Evolutionary conservation across 2,329 filamentous ascomycete genomes (phyloP).

Genomic region (Ilyonectria mors-panacis): DNA sequence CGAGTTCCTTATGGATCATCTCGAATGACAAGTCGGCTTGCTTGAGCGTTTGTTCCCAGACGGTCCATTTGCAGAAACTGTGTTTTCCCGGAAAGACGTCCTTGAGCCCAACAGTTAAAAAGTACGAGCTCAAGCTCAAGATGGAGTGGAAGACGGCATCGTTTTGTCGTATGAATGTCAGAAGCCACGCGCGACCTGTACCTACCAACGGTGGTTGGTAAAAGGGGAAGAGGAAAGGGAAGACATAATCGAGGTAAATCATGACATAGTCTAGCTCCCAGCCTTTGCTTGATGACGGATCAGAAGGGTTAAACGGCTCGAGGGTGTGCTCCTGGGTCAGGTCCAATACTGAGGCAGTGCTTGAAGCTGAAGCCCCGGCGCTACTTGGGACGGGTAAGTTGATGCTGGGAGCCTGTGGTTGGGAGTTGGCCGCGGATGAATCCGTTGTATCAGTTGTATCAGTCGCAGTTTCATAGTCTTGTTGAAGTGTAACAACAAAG

Average conservation of each 20-base stretch:
- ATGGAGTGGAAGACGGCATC: constrained; percentile 65
- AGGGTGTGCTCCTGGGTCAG: neutral
- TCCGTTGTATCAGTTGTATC: too few relatives aligned
- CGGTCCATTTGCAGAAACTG: neutral
- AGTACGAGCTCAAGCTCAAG: constrained; percentile 52
- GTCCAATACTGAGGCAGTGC: too few relatives aligned
- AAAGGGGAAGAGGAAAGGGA: constrained; percentile 70
- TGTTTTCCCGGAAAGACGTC: neutral
- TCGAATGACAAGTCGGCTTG: constrained; percentile 10
- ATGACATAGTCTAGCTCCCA: constrained; percentile 12
- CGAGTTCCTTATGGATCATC: too few relatives aligned
- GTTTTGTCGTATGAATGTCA: constrained; percentile 64
- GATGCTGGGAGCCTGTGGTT: too few relatives aligned
- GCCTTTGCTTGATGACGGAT: too few relatives aligned
- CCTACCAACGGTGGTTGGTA: constrained; percentile 65
- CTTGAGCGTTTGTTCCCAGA: constrained; percentile 19
- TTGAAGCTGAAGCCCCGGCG: too few relatives aligned
- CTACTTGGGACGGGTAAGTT: too few relatives aligned
- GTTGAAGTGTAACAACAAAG: too few relatives aligned
- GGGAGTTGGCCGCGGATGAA: too few relatives aligned
- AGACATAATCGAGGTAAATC: constrained; percentile 53
- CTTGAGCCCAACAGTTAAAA: constrained; percentile 21
- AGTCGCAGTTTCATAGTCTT: too few relatives aligned
- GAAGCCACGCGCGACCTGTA: constrained; percentile 67
- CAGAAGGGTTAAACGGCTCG: too few relatives aligned